A percentile compares a stretch with the other conserved stretches of the same genome.
Conservation (phyloP, 1,139 yeast genomes). For the Suhomyces maxii region DNA sequence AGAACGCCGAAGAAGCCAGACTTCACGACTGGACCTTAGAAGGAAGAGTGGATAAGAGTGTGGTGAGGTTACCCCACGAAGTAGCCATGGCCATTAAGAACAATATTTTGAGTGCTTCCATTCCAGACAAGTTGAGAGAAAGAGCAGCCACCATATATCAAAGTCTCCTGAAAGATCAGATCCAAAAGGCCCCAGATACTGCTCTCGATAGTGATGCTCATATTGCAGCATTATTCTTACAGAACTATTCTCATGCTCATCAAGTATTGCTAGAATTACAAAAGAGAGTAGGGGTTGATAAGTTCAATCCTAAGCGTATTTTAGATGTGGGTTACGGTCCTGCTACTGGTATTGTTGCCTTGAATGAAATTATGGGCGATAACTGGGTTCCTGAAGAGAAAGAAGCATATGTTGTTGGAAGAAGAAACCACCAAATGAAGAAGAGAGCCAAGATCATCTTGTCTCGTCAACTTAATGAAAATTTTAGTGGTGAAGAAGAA, state of each 20-base stretch:
- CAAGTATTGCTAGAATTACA: slow-evolving; percentile 70
- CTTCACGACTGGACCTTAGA: slow-evolving; percentile 46
- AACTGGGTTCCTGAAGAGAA: slow-evolving; percentile 60
- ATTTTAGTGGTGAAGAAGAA: slow-evolving; percentile 18
- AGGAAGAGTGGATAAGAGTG: slow-evolving; percentile 49
- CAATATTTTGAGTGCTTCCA: slow-evolving; percentile 53
- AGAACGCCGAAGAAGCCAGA: slow-evolving; percentile 52
- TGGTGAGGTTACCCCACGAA: slow-evolving; percentile 50
- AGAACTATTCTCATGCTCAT: slow-evolving; percentile 72
- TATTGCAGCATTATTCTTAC: slow-evolving; percentile 80
- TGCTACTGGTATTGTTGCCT: slow-evolving; percentile 85
- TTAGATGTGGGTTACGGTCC: slow-evolving; percentile 91
- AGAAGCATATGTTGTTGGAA: slow-evolving; percentile 74
- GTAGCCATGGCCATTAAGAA: slow-evolving; percentile 58
- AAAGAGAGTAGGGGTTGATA: slow-evolving; percentile 46
- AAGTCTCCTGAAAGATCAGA: slow-evolving; percentile 47
- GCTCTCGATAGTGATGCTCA: slow-evolving; percentile 76
- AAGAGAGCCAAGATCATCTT: slow-evolving; percentile 75
- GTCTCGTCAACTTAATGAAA: slow-evolving; percentile 66
- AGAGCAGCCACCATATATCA: slow-evolving; percentile 56
- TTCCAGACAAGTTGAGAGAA: slow-evolving; percentile 57
- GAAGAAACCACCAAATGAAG: slow-evolving; percentile 63
- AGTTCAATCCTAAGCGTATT: slow-evolving; percentile 64
- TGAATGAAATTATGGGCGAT: slow-evolving; percentile 76
- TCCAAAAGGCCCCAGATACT: slow-evolving; percentile 54